Evolutionary conservation across 306 rosid species (phyloP), one percentile per base, ranked within the genome.

Genomic region (Acacia confusa): DNA sequence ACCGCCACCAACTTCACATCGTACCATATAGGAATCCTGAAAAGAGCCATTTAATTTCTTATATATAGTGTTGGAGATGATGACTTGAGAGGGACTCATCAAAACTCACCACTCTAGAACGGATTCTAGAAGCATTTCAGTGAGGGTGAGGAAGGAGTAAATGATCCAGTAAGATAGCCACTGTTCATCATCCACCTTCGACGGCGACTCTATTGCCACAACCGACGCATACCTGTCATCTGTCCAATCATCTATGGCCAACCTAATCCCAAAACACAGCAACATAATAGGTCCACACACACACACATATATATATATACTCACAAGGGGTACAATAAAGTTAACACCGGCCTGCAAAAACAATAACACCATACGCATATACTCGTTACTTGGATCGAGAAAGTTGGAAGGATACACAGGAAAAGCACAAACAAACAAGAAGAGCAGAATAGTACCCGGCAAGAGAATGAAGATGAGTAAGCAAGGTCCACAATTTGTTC

Each of bases 131-230:
- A 93, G 52, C 96, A 95, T 92, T 82, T 95, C 99, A 25, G 83
- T 58, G 66, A 95, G 99, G 43, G 93, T 91, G 82, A 95, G 93
- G 74, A 95, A 92, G 0, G 99, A 95, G 91, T 93, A 95, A 9
- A 91, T 58, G 77, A 95, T 93, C 99, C 99, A 95, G 67, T 95
- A 95, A 70, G 99, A 89, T 74, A 95, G 92, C 99, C 99, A 95
- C 82, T 95, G 99, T 61, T 93, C 89, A 73, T 93, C 98, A 58
- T 92, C 97, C 20, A 88, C 17, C 75, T 93, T 95, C 1, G 93
- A 85, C 30, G 97, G 70, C 75, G 91, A 88, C 83, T 95, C 98
- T 43, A 95, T 88, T 1, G 99, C 98, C 30, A 95, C 81, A 87
- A 95, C 94, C 25, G 99, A 95, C 66, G 99, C 99, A 81, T 93